Conservation (phyloP, 2,329 filamentous ascomycete genomes). For the Boeremia exigua region DNA sequence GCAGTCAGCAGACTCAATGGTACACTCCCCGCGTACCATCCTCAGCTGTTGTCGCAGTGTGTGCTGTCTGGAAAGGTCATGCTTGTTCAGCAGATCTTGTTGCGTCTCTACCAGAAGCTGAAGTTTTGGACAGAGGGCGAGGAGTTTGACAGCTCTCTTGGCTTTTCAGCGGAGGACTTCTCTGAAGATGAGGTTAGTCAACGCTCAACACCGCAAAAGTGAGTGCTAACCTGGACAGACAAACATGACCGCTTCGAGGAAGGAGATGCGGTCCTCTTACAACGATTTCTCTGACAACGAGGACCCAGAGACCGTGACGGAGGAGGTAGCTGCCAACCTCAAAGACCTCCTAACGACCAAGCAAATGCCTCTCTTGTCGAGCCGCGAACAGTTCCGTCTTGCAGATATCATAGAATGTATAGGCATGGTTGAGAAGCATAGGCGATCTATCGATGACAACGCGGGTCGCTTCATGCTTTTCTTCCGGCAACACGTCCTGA, state of each 20-base stretch:
- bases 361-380: slow-evolving; percentile 79
- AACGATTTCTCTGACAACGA: slow-evolving; percentile 60
- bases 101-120: slow-evolving; percentile 74
- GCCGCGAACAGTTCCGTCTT: slow-evolving; percentile 84
- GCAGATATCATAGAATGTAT: slow-evolving; percentile 85
- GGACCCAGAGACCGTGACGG: slow-evolving; percentile 70
- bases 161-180: slow-evolving; percentile 58
- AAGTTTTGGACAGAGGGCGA: slow-evolving; percentile 88
- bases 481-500: slow-evolving; percentile 79
- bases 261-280: slow-evolving; percentile 59
- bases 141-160: slow-evolving; percentile 76
- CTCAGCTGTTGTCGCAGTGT: slow-evolving; percentile 86
- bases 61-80: slow-evolving; percentile 78
- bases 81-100: slow-evolving; percentile 74
- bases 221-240: slow-evolving; percentile 29
- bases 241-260: slow-evolving; percentile 51
- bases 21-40: slow-evolving; percentile 87
- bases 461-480: slow-evolving; percentile 87
- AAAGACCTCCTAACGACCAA: slow-evolving; percentile 78
- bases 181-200: slow-evolving; percentile 53
- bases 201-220: rapidly evolving
- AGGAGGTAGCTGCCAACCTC: slow-evolving; percentile 71
- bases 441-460: slow-evolving; percentile 88
- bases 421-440: slow-evolving; percentile 82
- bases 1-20: slow-evolving; percentile 85